phyloP scores from a whole-genome alignment of 176 grass and related monocot species.

The Triticum turgidum region DNA sequence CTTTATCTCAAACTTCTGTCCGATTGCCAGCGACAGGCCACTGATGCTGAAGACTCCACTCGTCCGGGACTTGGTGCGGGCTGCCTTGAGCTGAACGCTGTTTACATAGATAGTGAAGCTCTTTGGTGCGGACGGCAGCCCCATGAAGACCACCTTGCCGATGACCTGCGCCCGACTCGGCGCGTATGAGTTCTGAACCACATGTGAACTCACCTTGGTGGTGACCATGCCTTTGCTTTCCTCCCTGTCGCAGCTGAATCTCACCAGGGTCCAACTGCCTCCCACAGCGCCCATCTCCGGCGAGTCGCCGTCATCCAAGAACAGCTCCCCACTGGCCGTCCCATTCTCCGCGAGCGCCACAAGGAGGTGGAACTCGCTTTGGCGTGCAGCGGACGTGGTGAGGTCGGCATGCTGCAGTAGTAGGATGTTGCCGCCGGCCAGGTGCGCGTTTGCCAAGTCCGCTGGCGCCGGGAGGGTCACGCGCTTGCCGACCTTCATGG shows the following conservation, averaged over 20 bases:
- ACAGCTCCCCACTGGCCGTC: constrained; percentile 53
- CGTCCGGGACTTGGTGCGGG: too few relatives aligned
- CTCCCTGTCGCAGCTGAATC: constrained; percentile 25
- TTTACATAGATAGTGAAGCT: not conserved
- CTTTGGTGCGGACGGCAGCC: constrained; percentile 23
- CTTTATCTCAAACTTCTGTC: too few relatives aligned
- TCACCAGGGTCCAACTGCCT: constrained; percentile 56
- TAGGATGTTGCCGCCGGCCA: constrained; percentile 57
- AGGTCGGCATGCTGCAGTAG: constrained; percentile 43
- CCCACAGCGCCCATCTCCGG: constrained; percentile 54
- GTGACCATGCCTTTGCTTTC: constrained; percentile 4
- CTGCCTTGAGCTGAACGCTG: too few relatives aligned
- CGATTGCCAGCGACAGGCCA: too few relatives aligned
- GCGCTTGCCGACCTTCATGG: not conserved
- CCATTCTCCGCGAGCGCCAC: constrained; percentile 53
- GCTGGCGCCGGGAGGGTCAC: constrained; percentile 48
- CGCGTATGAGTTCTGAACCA: constrained; percentile 48
- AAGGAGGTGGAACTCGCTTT: constrained; percentile 52
- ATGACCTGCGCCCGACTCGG: constrained; percentile 31
- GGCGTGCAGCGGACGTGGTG: constrained; percentile 45
- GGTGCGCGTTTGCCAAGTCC: constrained; percentile 70
- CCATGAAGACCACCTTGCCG: constrained; percentile 64
- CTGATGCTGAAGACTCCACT: too few relatives aligned
- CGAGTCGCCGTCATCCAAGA: constrained; percentile 68
- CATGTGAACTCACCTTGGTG: constrained; percentile 40